Evolutionary conservation across 371 early-diverging fungal species (phyloP), one percentile per base, ranked within the genome.

Genomic region (Batkoa obscura): DNA sequence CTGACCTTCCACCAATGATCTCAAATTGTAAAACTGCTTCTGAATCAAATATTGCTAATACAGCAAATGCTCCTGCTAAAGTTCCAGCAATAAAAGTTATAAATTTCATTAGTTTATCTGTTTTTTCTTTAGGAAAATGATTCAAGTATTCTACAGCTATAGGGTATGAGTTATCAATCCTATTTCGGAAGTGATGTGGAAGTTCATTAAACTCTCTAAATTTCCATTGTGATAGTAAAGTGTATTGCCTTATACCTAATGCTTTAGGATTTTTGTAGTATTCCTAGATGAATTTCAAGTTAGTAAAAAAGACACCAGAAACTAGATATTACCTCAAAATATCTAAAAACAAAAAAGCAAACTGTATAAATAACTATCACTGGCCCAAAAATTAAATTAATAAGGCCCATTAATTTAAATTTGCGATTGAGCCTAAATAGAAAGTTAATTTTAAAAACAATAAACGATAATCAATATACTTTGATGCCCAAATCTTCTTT

Each of bases 151-250:
- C 69, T 46, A 73, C 77, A 8, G 97, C 93, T 36, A 69, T 61
- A 2, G 69, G 74, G 64, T 84, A 76, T 33, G 85, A 82, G 0
- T 73, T 60, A 53, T 78, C 78, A 32, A 95, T 68, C 3, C 98
- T 79, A 23, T 69, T 64, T 50, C 79, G 71, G 62, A 94, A 90
- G 23, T 84, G 58, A 63, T 96, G 94, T 0, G 94, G 92, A 10
- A 93, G 72, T 64, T 98, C 98, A 67, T 98, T 95, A 62, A 92
- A 94, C 67, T 95, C 93, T 48, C 95, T 79, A 61, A 96, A 84
- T 64, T 86, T 84, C 91, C 89, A 94, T 47, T 74, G 71, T 0
- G 94, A 93, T 58, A 84, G 77, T 3, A 84, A 83, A 0, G 95
- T 80, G 62, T 86, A 98, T 2, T 74, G 70, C 34, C 97, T 79